phyloP scores from a whole-genome alignment of 2,329 filamentous ascomycete genomes.

The Gaeumannomyces sp. region DNA sequence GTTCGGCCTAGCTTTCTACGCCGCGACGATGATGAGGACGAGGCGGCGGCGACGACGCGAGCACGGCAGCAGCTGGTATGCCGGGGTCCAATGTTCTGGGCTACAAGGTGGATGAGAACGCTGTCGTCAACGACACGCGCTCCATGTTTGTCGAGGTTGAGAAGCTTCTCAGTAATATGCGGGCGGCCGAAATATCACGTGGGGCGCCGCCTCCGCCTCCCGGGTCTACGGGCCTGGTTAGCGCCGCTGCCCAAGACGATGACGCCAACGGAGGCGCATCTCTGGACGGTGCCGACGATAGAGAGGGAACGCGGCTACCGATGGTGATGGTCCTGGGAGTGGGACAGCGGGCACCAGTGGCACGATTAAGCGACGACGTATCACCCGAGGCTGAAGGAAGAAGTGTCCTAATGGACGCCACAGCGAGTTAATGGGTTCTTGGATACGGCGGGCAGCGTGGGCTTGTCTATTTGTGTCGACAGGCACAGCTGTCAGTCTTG shows the following conservation, averaged over 20 bases:
- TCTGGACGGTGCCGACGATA: constrained; percentile 10
- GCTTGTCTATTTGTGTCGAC: not conserved
- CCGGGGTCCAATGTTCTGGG: constrained; percentile 38
- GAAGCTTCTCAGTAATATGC: constrained; percentile 67
- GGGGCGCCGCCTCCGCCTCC: constrained; percentile 30
- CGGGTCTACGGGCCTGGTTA: constrained; percentile 11
- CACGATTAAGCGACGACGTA: constrained; percentile 19
- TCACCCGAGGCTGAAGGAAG: constrained; percentile 15
- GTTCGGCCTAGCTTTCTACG: constrained; percentile 57
- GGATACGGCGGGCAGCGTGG: not conserved
- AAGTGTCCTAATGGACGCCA: not conserved
- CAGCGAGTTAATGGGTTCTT: not conserved
- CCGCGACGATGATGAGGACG: constrained; percentile 27
- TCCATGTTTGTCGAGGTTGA: constrained; percentile 90
- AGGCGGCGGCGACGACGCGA: constrained; percentile 26
- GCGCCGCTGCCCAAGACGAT: constrained; percentile 8
- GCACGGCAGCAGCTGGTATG: constrained; percentile 30
- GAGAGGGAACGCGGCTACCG: constrained; percentile 11
- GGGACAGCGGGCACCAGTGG: constrained; percentile 13
- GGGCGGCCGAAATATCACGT: constrained; percentile 61
- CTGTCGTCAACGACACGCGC: constrained; percentile 77
- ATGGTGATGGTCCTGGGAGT: not conserved
- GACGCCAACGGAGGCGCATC: constrained; percentile 11
- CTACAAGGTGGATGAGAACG: constrained; percentile 72
- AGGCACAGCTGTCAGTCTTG: not conserved